Conservation (phyloP, 2,329 filamentous ascomycete genomes). For the Exophiala oligosperma region DNA sequence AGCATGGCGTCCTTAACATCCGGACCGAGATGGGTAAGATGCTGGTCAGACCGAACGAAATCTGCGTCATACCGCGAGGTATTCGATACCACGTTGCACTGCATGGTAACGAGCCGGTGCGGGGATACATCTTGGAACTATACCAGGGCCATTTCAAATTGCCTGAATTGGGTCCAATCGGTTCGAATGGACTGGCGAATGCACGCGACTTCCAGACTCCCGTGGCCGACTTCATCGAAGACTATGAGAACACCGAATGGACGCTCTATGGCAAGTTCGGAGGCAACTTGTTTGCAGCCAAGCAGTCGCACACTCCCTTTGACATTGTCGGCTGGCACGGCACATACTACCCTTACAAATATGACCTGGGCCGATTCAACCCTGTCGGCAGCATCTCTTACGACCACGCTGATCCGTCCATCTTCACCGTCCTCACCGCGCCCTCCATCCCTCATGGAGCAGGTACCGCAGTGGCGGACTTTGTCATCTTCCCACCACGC, state of each 20-base stretch:
- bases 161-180: slow-evolving; percentile 72
- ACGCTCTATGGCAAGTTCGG: slow-evolving; percentile 66
- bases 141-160: slow-evolving; percentile 72
- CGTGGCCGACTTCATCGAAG: slow-evolving; percentile 66
- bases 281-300: slow-evolving; percentile 64
- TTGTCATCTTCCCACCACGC: slow-evolving; percentile 65
- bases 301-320: slow-evolving; percentile 71
- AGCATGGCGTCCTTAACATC: slow-evolving; percentile 73
- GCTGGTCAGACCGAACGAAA: slow-evolving; percentile 75
- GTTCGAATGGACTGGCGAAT: slow-evolving; percentile 73
- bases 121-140: slow-evolving; percentile 74
- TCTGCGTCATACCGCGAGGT: slow-evolving; percentile 72
- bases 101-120: slow-evolving; percentile 58
- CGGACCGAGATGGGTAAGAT: slow-evolving; percentile 74
- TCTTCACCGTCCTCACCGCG: slow-evolving; percentile 68
- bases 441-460: slow-evolving; percentile 52
- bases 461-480: slow-evolving; percentile 65
- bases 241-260: slow-evolving; percentile 50
- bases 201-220: slow-evolving; percentile 74
- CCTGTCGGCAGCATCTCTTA: slow-evolving; percentile 71
- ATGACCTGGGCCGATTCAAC: slow-evolving; percentile 76
- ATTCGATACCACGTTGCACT: slow-evolving; percentile 73
- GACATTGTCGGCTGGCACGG: slow-evolving; percentile 81
- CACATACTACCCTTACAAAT: slow-evolving; percentile 78
- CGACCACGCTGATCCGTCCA: slow-evolving; percentile 76